Percentiles rank a stretch among this genome's conserved stretches.
phyloP scores from a whole-genome alignment of 1,284 basidiomycete genomes.

The Uromyces viciae-fabae region DNA sequence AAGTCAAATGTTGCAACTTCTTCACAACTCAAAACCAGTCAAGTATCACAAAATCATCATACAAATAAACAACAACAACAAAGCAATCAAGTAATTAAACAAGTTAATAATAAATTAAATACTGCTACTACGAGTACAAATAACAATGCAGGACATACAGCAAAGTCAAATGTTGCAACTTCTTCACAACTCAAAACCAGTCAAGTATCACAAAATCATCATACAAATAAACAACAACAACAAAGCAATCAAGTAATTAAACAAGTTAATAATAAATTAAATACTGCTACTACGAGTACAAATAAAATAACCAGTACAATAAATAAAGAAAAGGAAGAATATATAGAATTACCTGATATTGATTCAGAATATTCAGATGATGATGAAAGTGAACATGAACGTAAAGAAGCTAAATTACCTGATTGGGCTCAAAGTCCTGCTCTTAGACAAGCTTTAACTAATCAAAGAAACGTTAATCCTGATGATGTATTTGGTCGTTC shows the following conservation, averaged over 20 bases:
- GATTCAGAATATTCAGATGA: conserved; percentile 93
- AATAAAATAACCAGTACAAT: conserved; percentile 16
- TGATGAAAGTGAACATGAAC: conserved; percentile 73
- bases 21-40: not conserved
- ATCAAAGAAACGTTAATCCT: conserved; percentile 78
- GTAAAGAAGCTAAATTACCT: conserved; percentile 66
- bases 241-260: not conserved
- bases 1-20: not conserved
- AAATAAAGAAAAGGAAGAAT: conserved; percentile 64
- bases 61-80: no score
- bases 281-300: not conserved
- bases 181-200: not conserved
- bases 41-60: conserved; percentile 11
- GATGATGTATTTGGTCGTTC: conserved; percentile 80
- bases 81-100: not conserved
- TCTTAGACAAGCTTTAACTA: conserved; percentile 69
- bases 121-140: conserved; percentile 1
- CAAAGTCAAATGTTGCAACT: not conserved
- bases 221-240: no score
- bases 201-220: conserved; percentile 12
- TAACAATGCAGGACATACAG: no score
- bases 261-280: no score
- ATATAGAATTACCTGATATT: conserved; percentile 84
- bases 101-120: no score
- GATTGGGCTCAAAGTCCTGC: conserved; percentile 87